phyloP scores from a whole-genome alignment of 2,329 filamentous ascomycete genomes.

The Ceratocystis albifundus region DNA sequence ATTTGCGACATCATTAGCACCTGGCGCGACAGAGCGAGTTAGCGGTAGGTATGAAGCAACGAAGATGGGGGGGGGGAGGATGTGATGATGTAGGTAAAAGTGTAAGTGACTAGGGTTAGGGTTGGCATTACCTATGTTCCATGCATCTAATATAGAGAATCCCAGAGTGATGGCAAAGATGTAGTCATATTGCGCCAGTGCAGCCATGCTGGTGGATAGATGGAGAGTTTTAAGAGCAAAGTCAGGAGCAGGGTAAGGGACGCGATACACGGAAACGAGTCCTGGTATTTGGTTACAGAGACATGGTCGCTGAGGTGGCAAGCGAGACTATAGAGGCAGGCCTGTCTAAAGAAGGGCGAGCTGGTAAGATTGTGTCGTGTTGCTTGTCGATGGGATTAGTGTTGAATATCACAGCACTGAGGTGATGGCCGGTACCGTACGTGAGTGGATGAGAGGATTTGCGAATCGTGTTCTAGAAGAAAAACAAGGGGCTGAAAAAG shows the following conservation, averaged over 20 bases:
- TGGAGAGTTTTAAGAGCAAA: neutral
- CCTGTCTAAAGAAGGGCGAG: neutral
- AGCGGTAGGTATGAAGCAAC: too few species aligned
- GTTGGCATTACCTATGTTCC: slow-evolving; percentile 42
- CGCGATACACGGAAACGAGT: slow-evolving; percentile 5
- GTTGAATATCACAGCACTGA: too few species aligned
- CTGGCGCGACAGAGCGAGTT: slow-evolving; percentile 25
- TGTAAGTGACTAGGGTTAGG: neutral
- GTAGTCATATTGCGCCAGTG: slow-evolving; percentile 42
- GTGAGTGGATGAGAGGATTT: neutral
- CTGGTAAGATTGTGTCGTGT: neutral
- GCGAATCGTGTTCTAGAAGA: neutral
- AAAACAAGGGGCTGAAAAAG: slow-evolving; percentile 2
- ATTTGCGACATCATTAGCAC: slow-evolving; percentile 41
- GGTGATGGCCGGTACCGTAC: neutral
- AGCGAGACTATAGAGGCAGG: neutral
- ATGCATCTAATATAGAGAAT: slow-evolving; percentile 48
- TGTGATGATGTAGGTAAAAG: too few species aligned
- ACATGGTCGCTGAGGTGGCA: slow-evolving; percentile 6
- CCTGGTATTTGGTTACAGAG: slow-evolving; percentile 7
- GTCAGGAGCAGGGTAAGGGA: neutral
- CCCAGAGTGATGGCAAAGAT: slow-evolving; percentile 45
- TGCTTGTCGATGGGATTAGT: too few species aligned
- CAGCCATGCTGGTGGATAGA: slow-evolving; percentile 28
- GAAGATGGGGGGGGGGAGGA: neutral